Evolutionary conservation across 495 filamentous ascomycete species (phyloP).

Genomic region (Penicillium atrosanguineum): DNA sequence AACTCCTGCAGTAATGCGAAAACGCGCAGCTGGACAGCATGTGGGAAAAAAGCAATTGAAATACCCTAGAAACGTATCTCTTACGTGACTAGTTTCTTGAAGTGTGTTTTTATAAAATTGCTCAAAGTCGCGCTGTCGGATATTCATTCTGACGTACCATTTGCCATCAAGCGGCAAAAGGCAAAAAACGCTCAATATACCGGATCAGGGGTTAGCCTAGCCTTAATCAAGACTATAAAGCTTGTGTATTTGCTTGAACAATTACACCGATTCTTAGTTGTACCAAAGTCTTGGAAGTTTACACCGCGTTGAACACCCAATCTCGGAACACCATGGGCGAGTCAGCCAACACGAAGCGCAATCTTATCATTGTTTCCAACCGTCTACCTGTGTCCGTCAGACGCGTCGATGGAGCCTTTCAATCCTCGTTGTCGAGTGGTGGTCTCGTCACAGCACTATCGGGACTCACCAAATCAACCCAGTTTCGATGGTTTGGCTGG

Average conservation of each 20-base stretch:
- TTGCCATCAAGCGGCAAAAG: conserved; percentile 21
- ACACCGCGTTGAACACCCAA: not conserved
- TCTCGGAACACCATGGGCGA: conserved; percentile 2
- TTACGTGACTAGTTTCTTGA: not conserved
- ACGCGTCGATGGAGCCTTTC: conserved; percentile 67
- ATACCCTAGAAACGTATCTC: not conserved
- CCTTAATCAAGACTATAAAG: not conserved
- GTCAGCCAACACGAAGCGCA: conserved; percentile 17
- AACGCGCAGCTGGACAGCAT: too few species aligned
- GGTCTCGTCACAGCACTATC: conserved; percentile 85
- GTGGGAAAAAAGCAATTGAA: too few species aligned
- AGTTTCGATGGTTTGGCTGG: conserved; percentile 94
- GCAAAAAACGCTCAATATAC: not conserved
- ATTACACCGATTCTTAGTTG: not conserved
- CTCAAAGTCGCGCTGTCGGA: not conserved
- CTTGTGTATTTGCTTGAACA: not conserved
- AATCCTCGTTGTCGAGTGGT: conserved; percentile 81
- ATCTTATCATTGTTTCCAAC: conserved; percentile 81
- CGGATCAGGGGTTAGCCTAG: not conserved
- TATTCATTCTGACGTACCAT: conserved; percentile 21
- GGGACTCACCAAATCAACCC: conserved; percentile 78
- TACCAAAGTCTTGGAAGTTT: not conserved
- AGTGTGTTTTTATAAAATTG: not conserved
- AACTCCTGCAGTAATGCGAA: too few species aligned
- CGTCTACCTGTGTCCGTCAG: conserved; percentile 88